phyloP scores from a whole-genome alignment of 2,329 filamentous ascomycete genomes.

The Verticillium alfalfae region DNA sequence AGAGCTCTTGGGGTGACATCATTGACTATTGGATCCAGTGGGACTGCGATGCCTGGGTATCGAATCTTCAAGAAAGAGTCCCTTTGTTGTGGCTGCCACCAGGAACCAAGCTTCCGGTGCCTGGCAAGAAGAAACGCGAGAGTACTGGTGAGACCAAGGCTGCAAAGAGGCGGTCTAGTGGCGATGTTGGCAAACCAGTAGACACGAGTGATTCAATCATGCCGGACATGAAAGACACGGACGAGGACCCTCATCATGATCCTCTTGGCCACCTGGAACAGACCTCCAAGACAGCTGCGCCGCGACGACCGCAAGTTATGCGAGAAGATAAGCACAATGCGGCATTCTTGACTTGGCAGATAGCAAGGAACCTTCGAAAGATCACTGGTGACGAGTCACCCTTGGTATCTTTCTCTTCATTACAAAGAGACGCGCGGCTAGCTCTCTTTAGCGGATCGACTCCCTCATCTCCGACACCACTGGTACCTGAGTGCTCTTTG shows the following conservation, averaged over 20 bases:
- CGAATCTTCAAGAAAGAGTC: slow-evolving; percentile 53
- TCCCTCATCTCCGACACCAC: neutral
- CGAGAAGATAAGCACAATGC: slow-evolving; percentile 40
- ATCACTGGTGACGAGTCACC: slow-evolving; percentile 21
- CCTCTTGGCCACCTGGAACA: neutral
- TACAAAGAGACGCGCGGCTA: slow-evolving; percentile 7
- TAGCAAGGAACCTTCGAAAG: slow-evolving; percentile 30
- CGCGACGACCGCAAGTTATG: slow-evolving; percentile 9
- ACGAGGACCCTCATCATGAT: slow-evolving; percentile 11
- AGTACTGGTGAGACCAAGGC: slow-evolving; percentile 15
- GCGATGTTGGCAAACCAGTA: neutral
- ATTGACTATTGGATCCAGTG: slow-evolving; percentile 72
- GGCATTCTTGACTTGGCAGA: slow-evolving; percentile 37
- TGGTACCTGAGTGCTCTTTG: neutral
- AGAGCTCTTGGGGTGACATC: slow-evolving; percentile 67
- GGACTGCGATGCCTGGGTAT: slow-evolving; percentile 71
- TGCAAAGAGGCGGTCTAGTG: slow-evolving; percentile 6
- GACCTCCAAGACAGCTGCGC: neutral
- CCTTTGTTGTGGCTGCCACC: slow-evolving; percentile 55
- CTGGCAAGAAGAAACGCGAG: slow-evolving; percentile 35
- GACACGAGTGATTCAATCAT: neutral
- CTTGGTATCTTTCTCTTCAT: slow-evolving; percentile 7
- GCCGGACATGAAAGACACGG: slow-evolving; percentile 16
- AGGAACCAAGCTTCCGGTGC: slow-evolving; percentile 29
- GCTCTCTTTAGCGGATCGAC: neutral